A percentile compares a stretch with the other conserved stretches of the same genome.
These are phyloP conservation scores for Colletotrichum filicis DNA, from an alignment of 2,329 filamentous ascomycete species.

Conservation along the genomic window DNA sequence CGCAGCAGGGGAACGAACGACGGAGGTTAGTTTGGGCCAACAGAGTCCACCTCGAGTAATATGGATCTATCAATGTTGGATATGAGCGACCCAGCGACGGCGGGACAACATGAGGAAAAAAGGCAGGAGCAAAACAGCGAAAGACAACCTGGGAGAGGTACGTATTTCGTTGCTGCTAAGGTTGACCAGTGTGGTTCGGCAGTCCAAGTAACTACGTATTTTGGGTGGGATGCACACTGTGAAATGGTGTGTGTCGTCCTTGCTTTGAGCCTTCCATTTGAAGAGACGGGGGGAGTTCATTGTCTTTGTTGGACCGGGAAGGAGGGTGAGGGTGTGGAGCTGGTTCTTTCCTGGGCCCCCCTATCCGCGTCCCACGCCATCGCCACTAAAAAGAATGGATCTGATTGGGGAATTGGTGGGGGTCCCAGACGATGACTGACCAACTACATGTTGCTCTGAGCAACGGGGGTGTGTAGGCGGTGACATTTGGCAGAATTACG, in stretches of 20 bases:
- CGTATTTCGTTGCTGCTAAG: neutral
- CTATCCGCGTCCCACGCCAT: slow-evolving; percentile 30
- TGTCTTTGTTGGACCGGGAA: neutral
- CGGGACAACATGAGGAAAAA: slow-evolving; percentile 34
- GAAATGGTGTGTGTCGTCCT: neutral
- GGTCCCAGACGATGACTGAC: slow-evolving; percentile 25
- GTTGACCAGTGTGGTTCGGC: neutral
- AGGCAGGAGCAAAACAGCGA: slow-evolving; percentile 25
- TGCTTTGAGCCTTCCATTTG: neutral
- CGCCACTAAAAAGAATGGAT: slow-evolving; percentile 29
- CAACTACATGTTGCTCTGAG: slow-evolving; percentile 35
- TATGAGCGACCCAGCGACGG: slow-evolving; percentile 33
- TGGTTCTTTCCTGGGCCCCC: neutral
- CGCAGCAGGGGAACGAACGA: slow-evolving; percentile 31
- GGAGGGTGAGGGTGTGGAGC: neutral
- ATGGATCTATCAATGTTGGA: slow-evolving; percentile 34
- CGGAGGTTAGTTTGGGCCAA: slow-evolving; percentile 24
- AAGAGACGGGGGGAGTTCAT: neutral
- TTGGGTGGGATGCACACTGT: neutral
- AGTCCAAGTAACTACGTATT: neutral
- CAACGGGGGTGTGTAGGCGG: slow-evolving; percentile 12
- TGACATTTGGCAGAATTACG: neutral
- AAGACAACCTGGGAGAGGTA: slow-evolving; percentile 11
- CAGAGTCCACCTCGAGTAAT: slow-evolving; percentile 28
- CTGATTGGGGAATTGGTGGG: slow-evolving; percentile 32